Percentiles rank a stretch among this genome's conserved stretches.
Conservation (phyloP, 2,329 filamentous ascomycete species). For the Ophiobolus disseminans region DNA sequence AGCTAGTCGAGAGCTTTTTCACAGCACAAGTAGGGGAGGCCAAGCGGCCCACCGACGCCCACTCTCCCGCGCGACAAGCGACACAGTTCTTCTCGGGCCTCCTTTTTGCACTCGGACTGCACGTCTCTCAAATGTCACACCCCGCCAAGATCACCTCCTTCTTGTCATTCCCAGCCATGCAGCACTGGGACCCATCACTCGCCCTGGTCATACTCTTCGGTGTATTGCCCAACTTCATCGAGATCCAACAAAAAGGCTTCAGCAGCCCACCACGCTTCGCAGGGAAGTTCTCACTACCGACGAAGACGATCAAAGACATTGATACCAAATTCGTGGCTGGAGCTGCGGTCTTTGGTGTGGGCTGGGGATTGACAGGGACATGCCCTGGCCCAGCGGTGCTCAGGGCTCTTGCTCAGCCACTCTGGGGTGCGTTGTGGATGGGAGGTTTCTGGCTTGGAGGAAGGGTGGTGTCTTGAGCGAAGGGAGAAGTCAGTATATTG, state of each 20-base stretch:
- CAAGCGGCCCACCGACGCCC: constrained; percentile 12
- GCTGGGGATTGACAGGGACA: constrained; percentile 59
- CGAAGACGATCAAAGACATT: constrained; percentile 55
- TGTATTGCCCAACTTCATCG: constrained; percentile 54
- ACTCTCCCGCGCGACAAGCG: constrained; percentile 37
- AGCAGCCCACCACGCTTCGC: constrained; percentile 52
- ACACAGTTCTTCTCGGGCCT: constrained; percentile 57
- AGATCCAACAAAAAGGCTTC: constrained; percentile 32
- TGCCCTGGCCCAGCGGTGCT: constrained; percentile 61
- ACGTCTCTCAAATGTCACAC: constrained; percentile 60
- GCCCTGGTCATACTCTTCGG: constrained; percentile 58
- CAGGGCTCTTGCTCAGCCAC: constrained; percentile 55
- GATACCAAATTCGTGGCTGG: constrained; percentile 58
- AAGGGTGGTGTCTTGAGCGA: not conserved
- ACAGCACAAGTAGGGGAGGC: not conserved
- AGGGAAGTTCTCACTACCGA: constrained; percentile 53
- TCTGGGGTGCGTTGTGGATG: constrained; percentile 58
- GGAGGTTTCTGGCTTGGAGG: constrained; percentile 55
- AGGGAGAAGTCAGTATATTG: too few species aligned
- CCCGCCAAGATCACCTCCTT: constrained; percentile 60
- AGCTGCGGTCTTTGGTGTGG: constrained; percentile 57
- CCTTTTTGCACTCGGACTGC: constrained; percentile 59
- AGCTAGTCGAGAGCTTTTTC: constrained; percentile 21
- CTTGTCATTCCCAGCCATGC: constrained; percentile 53
- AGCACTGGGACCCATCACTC: constrained; percentile 60